phyloP scores from a whole-genome alignment of 2,329 filamentous ascomycete genomes.

The Orbilia brochopaga region DNA sequence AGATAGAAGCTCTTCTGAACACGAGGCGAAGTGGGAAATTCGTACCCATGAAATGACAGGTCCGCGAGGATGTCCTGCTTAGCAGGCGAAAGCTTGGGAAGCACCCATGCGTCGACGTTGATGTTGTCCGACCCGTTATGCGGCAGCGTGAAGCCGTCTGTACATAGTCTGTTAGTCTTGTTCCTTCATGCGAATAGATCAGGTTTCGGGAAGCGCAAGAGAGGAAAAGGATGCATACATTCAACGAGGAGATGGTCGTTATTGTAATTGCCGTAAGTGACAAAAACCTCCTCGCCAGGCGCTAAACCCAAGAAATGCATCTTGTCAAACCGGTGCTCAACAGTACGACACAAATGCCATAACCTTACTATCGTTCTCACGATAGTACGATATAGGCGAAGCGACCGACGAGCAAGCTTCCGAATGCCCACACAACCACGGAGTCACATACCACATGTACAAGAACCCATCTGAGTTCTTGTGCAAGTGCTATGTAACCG shows the following conservation, averaged over 20 bases:
- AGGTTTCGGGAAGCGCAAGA: too few relatives aligned
- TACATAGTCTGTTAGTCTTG: too few relatives aligned
- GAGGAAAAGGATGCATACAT: constrained; percentile 57
- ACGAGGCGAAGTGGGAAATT: constrained; percentile 12
- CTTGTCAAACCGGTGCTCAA: not conserved
- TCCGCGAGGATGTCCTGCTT: constrained; percentile 26
- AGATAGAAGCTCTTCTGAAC: not conserved
- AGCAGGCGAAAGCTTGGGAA: constrained; percentile 15
- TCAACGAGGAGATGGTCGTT: constrained; percentile 76
- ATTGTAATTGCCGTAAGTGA: constrained; percentile 72
- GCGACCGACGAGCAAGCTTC: not conserved
- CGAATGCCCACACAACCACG: not conserved
- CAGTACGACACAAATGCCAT: not conserved
- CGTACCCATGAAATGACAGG: constrained; percentile 39
- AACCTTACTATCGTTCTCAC: too few relatives aligned
- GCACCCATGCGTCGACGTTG: constrained; percentile 33
- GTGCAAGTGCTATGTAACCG: not conserved
- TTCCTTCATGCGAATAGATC: too few relatives aligned
- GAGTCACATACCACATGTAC: not conserved
- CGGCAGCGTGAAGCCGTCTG: constrained; percentile 41
- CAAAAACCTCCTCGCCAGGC: constrained; percentile 67
- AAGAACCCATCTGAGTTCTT: not conserved
- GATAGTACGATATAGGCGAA: not conserved
- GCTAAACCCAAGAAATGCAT: constrained; percentile 1
- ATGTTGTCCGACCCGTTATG: constrained; percentile 33